Base-by-base conservation (phyloP, 192 early-diverging fungal genomes). In the Backusella tuberculispora region DNA sequence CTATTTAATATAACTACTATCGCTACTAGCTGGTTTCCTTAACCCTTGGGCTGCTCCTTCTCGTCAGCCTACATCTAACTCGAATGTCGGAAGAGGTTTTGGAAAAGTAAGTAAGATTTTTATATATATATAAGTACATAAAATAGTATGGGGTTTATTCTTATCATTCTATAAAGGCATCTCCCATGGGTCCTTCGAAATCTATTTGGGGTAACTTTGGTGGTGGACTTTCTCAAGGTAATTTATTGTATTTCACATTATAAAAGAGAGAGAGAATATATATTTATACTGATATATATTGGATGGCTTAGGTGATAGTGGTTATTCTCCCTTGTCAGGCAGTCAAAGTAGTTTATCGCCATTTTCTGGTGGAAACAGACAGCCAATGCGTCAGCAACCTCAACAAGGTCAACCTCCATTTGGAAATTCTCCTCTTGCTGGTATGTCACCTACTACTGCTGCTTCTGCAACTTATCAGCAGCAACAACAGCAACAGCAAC, bases 161-260 rank as follows among this genome's bases (percentile, higher is more conserved):
- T 43, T 65, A 14, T 45, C 45, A 24, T 63, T 13, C 0, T 19
- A 7, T 1, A 37, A 21, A 66, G 50, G 66, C 72, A 10, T 70
- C 76, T 60, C 48, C 66, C 6, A 73, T 73, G 48, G 50, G 48
- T 47, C 41, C 71, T 40, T 74, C 73, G 6, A 53, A 43, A 9
- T 78, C 76, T 21, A 78, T 78, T 34, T 78, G 76, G 76, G 76
- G 76, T 60, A 73, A 72, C 60, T 78, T 78, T 69, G 71, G 71
- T 14, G 41, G 64, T 41, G 45, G 29, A n/a, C 47, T 74, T 67
- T 65, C 73, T 6, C 44, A 64, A 40, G 73, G 64, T 53, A 66
- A 67, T 1, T 17, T 63, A 13, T 6, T 12, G 1, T 19, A 63
- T 41, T 38, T 40, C 17, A 24, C 15, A 53, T 14, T n/a, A 56